These are phyloP conservation scores for Biancaea sappan DNA, from an alignment of 306 rosid genomes.

Conservation along the genomic window DNA sequence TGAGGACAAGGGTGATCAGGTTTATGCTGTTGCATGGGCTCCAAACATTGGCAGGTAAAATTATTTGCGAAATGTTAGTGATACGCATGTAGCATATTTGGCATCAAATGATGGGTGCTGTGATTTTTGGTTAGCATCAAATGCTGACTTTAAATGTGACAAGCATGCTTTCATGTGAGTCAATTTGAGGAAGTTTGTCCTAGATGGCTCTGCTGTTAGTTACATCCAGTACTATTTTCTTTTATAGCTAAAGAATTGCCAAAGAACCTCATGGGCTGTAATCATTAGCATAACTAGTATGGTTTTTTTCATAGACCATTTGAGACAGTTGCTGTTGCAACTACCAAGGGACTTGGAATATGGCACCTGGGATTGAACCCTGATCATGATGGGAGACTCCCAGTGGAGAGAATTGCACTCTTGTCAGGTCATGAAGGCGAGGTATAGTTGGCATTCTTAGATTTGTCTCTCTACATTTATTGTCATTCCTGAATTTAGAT, in stretches of 20 bases:
- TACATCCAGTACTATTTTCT: neutral
- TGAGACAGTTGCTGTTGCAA: constrained; percentile 82
- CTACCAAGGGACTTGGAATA: constrained; percentile 69
- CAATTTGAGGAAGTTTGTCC: constrained; percentile 21
- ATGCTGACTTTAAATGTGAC: neutral
- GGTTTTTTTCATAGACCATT: constrained; percentile 56
- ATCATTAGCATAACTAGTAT: constrained; percentile 23
- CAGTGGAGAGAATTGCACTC: constrained; percentile 64
- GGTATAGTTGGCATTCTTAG: constrained; percentile 49
- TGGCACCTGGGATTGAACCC: constrained; percentile 90
- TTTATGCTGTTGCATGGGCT: constrained; percentile 87
- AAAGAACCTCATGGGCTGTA: neutral
- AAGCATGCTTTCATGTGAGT: constrained; percentile 8
- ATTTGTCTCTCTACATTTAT: constrained; percentile 4
- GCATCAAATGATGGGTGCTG: constrained; percentile 21
- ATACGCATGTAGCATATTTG: neutral
- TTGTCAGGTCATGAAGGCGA: constrained; percentile 73
- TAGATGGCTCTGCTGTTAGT: constrained; percentile 10
- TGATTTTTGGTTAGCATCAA: neutral
- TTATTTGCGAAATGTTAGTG: constrained; percentile 26
- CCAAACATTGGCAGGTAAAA: constrained; percentile 90
- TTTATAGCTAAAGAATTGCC: constrained; percentile 23
- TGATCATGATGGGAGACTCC: constrained; percentile 74
- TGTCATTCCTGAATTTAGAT: constrained; percentile 2
- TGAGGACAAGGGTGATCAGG: constrained; percentile 67